These are phyloP conservation scores for Russula foetens DNA, from an alignment of 768 basidiomycete genomes.

Conservation along the genomic window DNA sequence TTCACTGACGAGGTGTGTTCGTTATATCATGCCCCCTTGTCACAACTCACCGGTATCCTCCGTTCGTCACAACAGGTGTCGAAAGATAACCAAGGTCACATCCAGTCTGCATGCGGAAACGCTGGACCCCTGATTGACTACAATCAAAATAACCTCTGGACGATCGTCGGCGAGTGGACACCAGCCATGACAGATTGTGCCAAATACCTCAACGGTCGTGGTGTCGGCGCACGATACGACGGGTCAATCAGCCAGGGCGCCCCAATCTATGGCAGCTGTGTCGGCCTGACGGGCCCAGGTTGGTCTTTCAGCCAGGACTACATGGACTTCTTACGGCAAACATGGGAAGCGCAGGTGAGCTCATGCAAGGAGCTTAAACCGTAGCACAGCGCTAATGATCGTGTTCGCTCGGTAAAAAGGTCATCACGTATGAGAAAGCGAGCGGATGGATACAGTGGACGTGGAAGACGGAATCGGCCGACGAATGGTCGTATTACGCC, in stretches of 20 bases:
- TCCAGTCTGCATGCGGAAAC: constrained; percentile 46
- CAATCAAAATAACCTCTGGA: constrained; percentile 48
- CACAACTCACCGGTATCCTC: background rate
- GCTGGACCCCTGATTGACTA: constrained; percentile 41
- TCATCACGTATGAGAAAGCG: constrained; percentile 54
- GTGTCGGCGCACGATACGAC: constrained; percentile 52
- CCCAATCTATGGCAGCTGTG: constrained; percentile 62
- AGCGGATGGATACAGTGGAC: constrained; percentile 78
- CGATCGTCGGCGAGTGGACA: constrained; percentile 87
- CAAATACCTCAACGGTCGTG: constrained; percentile 79
- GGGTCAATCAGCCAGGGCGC: constrained; percentile 55
- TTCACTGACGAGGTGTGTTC: constrained; percentile 45
- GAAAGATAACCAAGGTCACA: constrained; percentile 46
- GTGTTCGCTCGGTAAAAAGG: constrained; percentile 12
- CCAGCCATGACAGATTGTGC: constrained; percentile 72
- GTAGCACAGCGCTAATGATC: background rate
- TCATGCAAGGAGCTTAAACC: background rate
- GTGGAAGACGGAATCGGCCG: constrained; percentile 76
- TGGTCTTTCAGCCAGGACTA: constrained; percentile 66
- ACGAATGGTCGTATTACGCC: constrained; percentile 87
- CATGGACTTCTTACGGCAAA: constrained; percentile 74
- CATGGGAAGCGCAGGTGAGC: constrained; percentile 74
- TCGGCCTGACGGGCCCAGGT: constrained; percentile 60
- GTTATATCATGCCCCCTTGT: background rate
- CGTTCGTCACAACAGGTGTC: constrained; percentile 35